phyloP scores from a whole-genome alignment of 164 flowering plant species.

The Sextonia rubra region DNA sequence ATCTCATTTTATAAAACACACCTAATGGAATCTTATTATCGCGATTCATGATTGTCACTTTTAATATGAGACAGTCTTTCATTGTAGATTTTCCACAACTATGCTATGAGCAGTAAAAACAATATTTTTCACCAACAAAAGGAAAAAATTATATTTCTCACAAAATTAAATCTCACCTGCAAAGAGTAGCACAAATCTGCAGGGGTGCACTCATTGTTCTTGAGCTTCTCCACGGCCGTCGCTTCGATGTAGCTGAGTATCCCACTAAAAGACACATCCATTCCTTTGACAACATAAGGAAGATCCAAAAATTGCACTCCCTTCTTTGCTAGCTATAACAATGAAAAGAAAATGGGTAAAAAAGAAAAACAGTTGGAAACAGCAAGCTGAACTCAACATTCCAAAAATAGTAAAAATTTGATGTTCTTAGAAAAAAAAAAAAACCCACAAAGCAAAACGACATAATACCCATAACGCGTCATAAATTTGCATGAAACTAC shows the following conservation, averaged over 20 bases:
- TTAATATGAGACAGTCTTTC: too few species aligned
- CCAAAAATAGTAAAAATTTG: background rate
- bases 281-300: constrained; percentile 95
- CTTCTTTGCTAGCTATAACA: constrained; percentile 82
- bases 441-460: too few species aligned
- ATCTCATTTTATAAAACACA: too few species aligned
- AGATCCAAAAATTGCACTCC: constrained; percentile 79
- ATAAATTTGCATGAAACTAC: too few species aligned
- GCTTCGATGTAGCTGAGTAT: constrained; percentile 87
- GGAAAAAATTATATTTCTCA: too few species aligned
- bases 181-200: constrained; percentile 95
- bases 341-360: background rate
- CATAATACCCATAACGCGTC: too few species aligned
- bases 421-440: too few species aligned
- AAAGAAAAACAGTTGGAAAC: background rate
- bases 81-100: too few species aligned
- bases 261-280: constrained; percentile 98
- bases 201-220: constrained; percentile 90
- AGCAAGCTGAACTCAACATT: background rate
- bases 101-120: too few species aligned
- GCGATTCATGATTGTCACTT: too few species aligned
- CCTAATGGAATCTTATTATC: too few species aligned
- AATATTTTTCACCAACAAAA: too few species aligned
- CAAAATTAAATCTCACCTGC: constrained; percentile 42
- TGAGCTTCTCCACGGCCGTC: constrained; percentile 81